These are phyloP conservation scores for Plasmodium sp. DNA, from an alignment of 169 alveolate genomes.

Conservation along the genomic window DNA sequence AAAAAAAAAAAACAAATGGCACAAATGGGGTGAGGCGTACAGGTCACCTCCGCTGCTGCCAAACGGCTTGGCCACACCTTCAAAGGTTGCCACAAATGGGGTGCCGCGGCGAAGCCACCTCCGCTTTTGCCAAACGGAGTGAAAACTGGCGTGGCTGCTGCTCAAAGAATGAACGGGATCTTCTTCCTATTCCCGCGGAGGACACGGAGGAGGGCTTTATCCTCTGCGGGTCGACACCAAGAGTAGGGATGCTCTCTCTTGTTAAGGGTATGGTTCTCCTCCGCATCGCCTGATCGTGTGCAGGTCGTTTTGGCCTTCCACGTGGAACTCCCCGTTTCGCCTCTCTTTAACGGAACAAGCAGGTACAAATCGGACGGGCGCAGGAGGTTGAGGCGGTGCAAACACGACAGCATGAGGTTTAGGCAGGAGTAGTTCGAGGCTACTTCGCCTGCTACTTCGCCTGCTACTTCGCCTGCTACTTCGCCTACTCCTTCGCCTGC, in stretches of 20 bases:
- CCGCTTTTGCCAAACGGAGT: neutral
- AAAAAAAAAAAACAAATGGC: neutral
- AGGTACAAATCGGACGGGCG: slow-evolving; percentile 4
- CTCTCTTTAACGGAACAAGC: neutral
- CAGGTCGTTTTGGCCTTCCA: neutral
- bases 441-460: too few species aligned
- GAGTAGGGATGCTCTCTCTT: slow-evolving; percentile 44
- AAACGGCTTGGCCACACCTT: neutral
- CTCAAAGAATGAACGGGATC: slow-evolving; percentile 44
- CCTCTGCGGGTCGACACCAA: slow-evolving; percentile 67
- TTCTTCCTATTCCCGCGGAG: slow-evolving; percentile 21
- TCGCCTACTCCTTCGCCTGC: too few species aligned
- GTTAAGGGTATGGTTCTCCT: slow-evolving; percentile 1
- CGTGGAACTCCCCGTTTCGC: neutral
- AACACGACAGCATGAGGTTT: neutral
- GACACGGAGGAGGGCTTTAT: slow-evolving; percentile 16
- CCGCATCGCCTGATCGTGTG: neutral
- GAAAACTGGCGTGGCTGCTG: neutral
- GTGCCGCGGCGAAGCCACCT: neutral
- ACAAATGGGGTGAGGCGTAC: neutral
- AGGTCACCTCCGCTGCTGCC: too few species aligned
- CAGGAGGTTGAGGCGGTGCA: slow-evolving; percentile 14
- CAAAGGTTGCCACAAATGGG: neutral
- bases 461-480: too few species aligned
- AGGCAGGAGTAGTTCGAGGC: neutral